phyloP scores from a whole-genome alignment of 2,329 filamentous ascomycete genomes.

The Fusarium austroafricanum region DNA sequence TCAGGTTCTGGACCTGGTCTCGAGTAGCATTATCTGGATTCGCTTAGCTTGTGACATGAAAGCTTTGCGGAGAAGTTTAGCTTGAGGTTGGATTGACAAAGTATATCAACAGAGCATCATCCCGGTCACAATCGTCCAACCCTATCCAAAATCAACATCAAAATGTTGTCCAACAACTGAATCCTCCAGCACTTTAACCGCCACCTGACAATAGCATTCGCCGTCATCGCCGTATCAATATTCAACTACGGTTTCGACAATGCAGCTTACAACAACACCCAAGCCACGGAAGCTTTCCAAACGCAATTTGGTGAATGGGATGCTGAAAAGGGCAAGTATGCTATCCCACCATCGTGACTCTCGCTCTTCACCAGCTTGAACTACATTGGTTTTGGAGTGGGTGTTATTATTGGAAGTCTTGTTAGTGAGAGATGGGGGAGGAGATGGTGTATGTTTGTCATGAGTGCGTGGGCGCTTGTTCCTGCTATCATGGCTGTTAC shows the following conservation, averaged over 20 bases:
- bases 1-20: not conserved
- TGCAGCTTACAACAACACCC: constrained; percentile 50
- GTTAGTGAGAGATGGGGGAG: constrained; percentile 42
- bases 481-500: constrained; percentile 41
- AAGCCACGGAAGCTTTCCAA: constrained; percentile 53
- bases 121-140: not conserved
- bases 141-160: not conserved
- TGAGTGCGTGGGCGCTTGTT: constrained; percentile 51
- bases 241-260: constrained; percentile 58
- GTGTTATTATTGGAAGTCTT: constrained; percentile 42
- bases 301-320: constrained; percentile 50
- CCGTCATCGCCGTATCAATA: constrained; percentile 51
- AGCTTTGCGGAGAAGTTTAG: not conserved
- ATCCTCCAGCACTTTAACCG: constrained; percentile 41
- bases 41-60: not conserved
- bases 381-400: constrained; percentile 51
- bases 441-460: constrained; percentile 49
- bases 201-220: constrained; percentile 25
- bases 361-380: constrained; percentile 53
- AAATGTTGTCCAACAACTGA: constrained; percentile 20
- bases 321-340: constrained; percentile 39
- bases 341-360: constrained; percentile 48
- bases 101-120: constrained; percentile 1
- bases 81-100: not conserved
- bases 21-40: not conserved